Base-by-base conservation (phyloP, 1,139 yeast species). In the Yamadazyma triangularis region DNA sequence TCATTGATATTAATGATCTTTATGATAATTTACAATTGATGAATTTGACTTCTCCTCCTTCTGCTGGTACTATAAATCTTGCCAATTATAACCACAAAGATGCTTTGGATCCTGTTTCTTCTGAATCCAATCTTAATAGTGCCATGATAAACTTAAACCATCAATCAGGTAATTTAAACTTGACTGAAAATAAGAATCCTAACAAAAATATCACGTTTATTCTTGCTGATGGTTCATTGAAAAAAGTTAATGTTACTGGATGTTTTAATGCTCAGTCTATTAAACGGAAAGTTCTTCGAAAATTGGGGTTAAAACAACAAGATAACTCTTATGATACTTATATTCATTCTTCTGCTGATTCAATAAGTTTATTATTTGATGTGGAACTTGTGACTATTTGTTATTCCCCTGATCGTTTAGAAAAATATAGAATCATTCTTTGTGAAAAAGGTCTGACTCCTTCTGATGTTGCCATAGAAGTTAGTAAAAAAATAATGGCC, bases 361-460 rank as follows among this genome's bases (percentile, higher is more conserved):
- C 26, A 55, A 56, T 79, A 2, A 77, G 72, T 32, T 51, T 74
- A 22, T 60, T 88, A 26, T 79, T 74, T 45, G 95, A 86, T 46
- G 84, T 82, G 10, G 96, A 86, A 51, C 66, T 88, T 28, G 86
- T 85, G 3, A 79, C 94, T 0, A 77, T 85, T 5, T 84, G 95
- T 49, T 89, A 83, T 48, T 78, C 89, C 0, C 71, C 77, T 3
- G 88, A 80, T 31, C 61, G 89, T 24, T 54, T 70, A 7, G 95
- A 85, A 44, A 82, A 85, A 42, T 76, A 78, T 44, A 60, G 96
- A 31, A 67, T 88, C 15, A 77, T 89, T 36, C 62, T 88, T 26
- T 83, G 91, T 39, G 75, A 79, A 8, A 67, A 64, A 32, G 73
- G 67, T 19, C 83, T 79, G 37, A 56, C 67, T 2, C 95, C 96